These are phyloP conservation scores for Linnemannia exigua DNA, from an alignment of 192 early-diverging fungal species.

Conservation along the genomic window DNA sequence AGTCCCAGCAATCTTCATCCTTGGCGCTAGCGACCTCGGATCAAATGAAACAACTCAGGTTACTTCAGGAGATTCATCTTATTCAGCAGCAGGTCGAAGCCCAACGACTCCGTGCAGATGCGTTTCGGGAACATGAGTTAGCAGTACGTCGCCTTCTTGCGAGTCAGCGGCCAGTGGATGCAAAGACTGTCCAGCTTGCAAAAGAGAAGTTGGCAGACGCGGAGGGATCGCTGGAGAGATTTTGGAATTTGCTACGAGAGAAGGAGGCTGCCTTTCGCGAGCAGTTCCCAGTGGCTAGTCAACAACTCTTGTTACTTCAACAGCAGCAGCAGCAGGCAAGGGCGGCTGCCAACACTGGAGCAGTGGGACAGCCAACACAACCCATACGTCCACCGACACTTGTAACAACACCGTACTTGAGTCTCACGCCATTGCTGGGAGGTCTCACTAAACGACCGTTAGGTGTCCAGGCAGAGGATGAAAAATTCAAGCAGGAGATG, in stretches of 20 bases:
- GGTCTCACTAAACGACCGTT: background rate
- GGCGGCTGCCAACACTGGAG: slow-evolving; percentile 5
- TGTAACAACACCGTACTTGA: background rate
- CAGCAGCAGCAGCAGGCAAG: slow-evolving; percentile 18
- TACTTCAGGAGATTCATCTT: slow-evolving; percentile 39
- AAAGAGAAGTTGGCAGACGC: slow-evolving; percentile 27
- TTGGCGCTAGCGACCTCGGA: slow-evolving; percentile 25
- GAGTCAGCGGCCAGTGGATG: slow-evolving; percentile 22
- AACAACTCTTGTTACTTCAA: slow-evolving; percentile 34
- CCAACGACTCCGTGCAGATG: slow-evolving; percentile 21
- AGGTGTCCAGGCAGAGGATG: slow-evolving; percentile 16
- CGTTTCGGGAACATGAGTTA: slow-evolving; percentile 34
- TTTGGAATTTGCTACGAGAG: slow-evolving; percentile 24
- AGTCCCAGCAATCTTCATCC: background rate
- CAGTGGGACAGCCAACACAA: background rate
- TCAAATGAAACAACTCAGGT: slow-evolving; percentile 34
- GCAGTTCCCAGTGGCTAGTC: slow-evolving; percentile 35
- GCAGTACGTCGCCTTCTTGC: slow-evolving; percentile 24
- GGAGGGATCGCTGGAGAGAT: slow-evolving; percentile 20
- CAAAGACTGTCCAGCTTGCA: slow-evolving; percentile 26
- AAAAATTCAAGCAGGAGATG: slow-evolving; percentile 45
- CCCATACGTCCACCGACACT: background rate
- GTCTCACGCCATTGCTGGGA: background rate
- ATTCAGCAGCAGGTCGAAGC: slow-evolving; percentile 29
- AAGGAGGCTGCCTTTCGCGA: slow-evolving; percentile 28